A percentile compares a stretch with the other conserved stretches of the same genome.
Conservation (phyloP, 2,329 filamentous ascomycete species). For the Ceratocystis colombiana region DNA sequence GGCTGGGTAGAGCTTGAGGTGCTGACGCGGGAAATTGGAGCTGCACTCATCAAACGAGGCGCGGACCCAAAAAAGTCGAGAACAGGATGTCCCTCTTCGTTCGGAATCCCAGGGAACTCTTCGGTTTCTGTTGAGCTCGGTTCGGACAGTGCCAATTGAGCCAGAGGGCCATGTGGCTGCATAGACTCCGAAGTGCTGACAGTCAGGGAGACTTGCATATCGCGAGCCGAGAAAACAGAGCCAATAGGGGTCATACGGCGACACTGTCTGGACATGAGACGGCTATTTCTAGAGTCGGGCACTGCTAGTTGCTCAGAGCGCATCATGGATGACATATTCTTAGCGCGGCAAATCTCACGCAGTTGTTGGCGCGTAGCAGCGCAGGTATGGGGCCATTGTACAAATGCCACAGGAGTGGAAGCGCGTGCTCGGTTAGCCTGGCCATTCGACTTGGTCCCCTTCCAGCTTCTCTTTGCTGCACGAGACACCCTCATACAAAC, state of each 20-base stretch:
- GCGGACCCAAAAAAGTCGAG: constrained; percentile 24
- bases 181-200: constrained; percentile 55
- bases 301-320: constrained; percentile 41
- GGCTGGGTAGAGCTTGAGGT: constrained; percentile 31
- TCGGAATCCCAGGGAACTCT: constrained; percentile 14
- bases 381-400: constrained; percentile 53
- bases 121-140: constrained; percentile 22
- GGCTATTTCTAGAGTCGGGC: constrained; percentile 46
- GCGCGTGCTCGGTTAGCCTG: neutral
- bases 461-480: constrained; percentile 57
- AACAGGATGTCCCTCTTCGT: constrained; percentile 21
- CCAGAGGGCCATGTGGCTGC: constrained; percentile 52
- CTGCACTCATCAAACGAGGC: constrained; percentile 40
- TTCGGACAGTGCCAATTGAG: constrained; percentile 45
- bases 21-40: constrained; percentile 50
- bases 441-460: constrained; percentile 41
- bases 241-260: constrained; percentile 41
- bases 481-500: constrained; percentile 56
- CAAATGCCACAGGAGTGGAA: constrained; percentile 18
- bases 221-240: constrained; percentile 48
- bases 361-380: constrained; percentile 53
- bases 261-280: constrained; percentile 40
- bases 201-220: constrained; percentile 53
- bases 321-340: constrained; percentile 38
- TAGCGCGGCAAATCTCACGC: constrained; percentile 51